A percentile compares a stretch with the other conserved stretches of the same genome.
Evolutionary conservation across 2,329 filamentous ascomycete species (phyloP).

Genomic region (Ploettnerulaceae sp.): DNA sequence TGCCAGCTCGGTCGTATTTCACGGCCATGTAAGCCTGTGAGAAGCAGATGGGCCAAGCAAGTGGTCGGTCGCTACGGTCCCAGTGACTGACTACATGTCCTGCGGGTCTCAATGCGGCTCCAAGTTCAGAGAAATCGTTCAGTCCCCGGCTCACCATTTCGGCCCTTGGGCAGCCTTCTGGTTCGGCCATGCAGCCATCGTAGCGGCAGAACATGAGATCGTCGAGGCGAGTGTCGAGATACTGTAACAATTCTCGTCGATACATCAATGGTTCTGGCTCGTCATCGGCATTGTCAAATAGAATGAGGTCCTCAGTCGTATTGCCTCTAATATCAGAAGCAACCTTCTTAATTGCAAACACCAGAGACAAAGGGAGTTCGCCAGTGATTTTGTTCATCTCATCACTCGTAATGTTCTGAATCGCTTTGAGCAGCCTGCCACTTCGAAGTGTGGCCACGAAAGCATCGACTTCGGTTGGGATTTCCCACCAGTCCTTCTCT

Average conservation of each 20-base stretch:
- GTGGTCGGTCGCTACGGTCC: background rate
- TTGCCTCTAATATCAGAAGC: too few species aligned
- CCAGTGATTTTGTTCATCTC: background rate
- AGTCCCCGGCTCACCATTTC: background rate
- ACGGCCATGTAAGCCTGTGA: background rate
- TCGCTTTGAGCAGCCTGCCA: background rate
- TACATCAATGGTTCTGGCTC: background rate
- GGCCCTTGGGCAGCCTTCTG: background rate
- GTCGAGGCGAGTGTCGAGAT: background rate
- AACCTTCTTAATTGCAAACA: too few species aligned
- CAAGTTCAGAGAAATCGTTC: background rate
- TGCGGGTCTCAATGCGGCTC: background rate
- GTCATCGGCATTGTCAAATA: background rate
- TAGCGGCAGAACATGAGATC: conserved; percentile 1
- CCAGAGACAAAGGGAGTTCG: too few species aligned
- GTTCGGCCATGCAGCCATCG: background rate
- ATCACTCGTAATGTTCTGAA: background rate
- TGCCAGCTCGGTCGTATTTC: background rate
- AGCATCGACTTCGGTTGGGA: background rate
- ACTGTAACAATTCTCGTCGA: background rate
- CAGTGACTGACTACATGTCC: background rate
- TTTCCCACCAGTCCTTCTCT: background rate
- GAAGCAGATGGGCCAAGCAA: background rate
- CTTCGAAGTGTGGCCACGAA: background rate
- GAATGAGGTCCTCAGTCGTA: too few species aligned